Conservation (phyloP, 257 asterid species). For the Scutellaria minor region DNA sequence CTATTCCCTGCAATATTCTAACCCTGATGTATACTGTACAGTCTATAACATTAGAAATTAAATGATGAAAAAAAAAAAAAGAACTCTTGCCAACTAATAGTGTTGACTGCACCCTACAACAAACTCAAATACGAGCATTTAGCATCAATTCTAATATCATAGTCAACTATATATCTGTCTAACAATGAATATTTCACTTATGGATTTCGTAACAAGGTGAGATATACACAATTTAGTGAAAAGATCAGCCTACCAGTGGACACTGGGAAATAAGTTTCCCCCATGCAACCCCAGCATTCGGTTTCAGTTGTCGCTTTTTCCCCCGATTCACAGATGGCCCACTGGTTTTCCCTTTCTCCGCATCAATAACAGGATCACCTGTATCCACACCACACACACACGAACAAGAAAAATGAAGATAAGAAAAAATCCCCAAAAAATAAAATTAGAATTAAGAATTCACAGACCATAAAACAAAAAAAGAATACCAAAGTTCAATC, state of each 20-base stretch:
- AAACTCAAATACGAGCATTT: conserved; percentile 11
- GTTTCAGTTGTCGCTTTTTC: conserved; percentile 64
- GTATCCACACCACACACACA: conserved; percentile 18
- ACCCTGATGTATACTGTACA: not conserved
- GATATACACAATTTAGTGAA: conserved; percentile 1
- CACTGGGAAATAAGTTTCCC: conserved; percentile 90
- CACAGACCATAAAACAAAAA: not conserved
- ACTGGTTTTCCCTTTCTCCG: conserved; percentile 57
- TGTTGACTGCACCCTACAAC: not conserved
- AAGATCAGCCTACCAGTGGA: conserved; percentile 59
- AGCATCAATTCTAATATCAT: conserved; percentile 3
- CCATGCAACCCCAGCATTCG: conserved; percentile 73
- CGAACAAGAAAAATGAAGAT: not conserved
- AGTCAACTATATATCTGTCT: conserved; percentile 4
- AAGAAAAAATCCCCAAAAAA: not conserved
- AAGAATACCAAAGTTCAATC: conserved; percentile 25
- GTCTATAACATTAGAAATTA: not conserved
- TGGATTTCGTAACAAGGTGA: conserved; percentile 14
- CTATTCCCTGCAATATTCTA: not conserved
- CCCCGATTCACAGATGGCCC: conserved; percentile 50
- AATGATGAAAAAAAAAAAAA: not conserved
- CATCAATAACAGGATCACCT: conserved; percentile 62
- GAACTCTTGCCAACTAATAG: not conserved
- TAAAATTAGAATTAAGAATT: not conserved
- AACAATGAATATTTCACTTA: not conserved